These are phyloP conservation scores for Cladosporium austrohemisphaericum DNA, from an alignment of 2,329 filamentous ascomycete species.

Conservation along the genomic window DNA sequence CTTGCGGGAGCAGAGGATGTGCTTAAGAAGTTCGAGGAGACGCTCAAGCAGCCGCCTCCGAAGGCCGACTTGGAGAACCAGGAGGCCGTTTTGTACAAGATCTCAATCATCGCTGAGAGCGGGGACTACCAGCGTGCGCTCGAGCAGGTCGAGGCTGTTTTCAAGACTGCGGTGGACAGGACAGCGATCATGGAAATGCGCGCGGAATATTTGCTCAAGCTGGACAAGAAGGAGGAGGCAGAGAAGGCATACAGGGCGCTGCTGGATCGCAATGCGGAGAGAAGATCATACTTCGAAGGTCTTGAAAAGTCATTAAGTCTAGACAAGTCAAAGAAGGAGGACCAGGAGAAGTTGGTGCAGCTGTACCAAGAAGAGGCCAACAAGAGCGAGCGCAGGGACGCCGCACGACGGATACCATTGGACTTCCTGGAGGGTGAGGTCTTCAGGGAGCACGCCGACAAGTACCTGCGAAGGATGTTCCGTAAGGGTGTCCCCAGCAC, in stretches of 20 bases:
- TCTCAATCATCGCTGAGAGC: constrained; percentile 84
- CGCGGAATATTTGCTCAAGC: constrained; percentile 75
- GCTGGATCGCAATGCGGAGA: constrained; percentile 82
- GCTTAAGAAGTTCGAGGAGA: constrained; percentile 87
- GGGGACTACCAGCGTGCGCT: constrained; percentile 79
- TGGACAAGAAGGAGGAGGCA: constrained; percentile 76
- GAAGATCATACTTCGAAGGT: constrained; percentile 78
- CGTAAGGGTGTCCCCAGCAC: constrained; percentile 92
- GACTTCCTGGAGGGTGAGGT: constrained; percentile 82
- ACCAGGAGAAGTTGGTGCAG: constrained; percentile 66
- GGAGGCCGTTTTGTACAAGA: constrained; percentile 93
- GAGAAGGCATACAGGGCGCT: constrained; percentile 75
- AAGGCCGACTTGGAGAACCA: constrained; percentile 86
- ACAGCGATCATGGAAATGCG: constrained; percentile 80
- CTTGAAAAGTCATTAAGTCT: constrained; percentile 68
- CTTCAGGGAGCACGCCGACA: constrained; percentile 72
- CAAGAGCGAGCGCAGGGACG: constrained; percentile 79
- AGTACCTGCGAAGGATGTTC: constrained; percentile 79
- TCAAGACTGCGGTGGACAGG: constrained; percentile 76
- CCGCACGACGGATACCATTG: constrained; percentile 78
- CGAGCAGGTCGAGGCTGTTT: constrained; percentile 75
- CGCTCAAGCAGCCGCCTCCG: constrained; percentile 73
- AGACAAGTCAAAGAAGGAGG: constrained; percentile 56
- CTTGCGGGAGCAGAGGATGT: constrained; percentile 84
- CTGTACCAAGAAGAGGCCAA: constrained; percentile 79